These are phyloP conservation scores for Setaria viridis DNA, from an alignment of 202 grass and related monocot genomes.

Conservation along the genomic window DNA sequence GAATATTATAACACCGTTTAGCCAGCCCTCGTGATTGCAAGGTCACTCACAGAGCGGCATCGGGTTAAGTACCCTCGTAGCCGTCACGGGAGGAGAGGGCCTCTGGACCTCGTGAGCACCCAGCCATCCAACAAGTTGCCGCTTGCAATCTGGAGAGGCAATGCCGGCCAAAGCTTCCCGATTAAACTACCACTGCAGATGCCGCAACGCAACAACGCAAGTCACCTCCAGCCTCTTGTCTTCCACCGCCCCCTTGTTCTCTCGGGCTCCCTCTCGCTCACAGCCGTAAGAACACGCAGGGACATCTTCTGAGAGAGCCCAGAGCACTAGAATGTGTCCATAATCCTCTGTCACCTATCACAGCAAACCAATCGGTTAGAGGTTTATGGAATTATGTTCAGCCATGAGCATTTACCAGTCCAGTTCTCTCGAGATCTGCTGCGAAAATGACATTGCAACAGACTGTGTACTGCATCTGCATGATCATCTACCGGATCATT, in stretches of 20 bases:
- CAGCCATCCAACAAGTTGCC: conserved; percentile 10
- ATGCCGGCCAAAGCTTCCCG: conserved; percentile 4
- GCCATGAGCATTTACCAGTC: conserved; percentile 25
- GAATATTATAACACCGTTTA: conserved; percentile 39
- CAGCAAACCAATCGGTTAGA: conserved; percentile 25
- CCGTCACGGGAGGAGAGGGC: conserved; percentile 24
- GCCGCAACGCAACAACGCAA: conserved; percentile 37
- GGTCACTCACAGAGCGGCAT: conserved; percentile 3
- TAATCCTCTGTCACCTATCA: conserved; percentile 17
- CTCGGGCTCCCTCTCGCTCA: neutral
- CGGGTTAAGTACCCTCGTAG: conserved; percentile 9
- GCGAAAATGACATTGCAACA: conserved; percentile 21
- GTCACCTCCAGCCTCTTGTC: conserved; percentile 30
- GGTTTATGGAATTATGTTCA: neutral
- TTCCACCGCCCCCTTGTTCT: conserved; percentile 12
- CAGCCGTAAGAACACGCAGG: too few species aligned
- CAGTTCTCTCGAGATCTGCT: conserved; percentile 16
- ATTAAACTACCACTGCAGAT: conserved; percentile 37
- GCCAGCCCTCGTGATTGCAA: conserved; percentile 34
- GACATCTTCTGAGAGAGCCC: conserved; percentile 11
- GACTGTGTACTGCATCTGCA: neutral
- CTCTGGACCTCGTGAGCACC: conserved; percentile 26
- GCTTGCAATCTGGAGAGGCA: conserved; percentile 11
- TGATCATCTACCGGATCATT: neutral
- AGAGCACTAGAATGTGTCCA: conserved; percentile 38